These are phyloP conservation scores for Ophiocordyceps robertsii DNA, from an alignment of 2,329 filamentous ascomycete species.

Conservation along the genomic window DNA sequence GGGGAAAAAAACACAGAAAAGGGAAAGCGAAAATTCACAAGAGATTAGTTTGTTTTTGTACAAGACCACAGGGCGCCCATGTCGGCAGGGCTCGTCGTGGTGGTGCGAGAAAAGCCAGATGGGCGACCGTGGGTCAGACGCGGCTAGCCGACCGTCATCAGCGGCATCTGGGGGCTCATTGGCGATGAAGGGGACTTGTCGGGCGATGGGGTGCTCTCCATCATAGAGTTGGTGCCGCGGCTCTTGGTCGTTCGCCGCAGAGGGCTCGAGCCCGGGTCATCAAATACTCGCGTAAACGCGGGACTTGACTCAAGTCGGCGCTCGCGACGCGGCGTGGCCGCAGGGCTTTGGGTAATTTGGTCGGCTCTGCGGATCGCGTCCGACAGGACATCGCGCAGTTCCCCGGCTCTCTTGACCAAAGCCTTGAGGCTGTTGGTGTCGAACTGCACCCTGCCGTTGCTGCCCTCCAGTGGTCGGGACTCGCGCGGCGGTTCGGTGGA, in stretches of 20 bases:
- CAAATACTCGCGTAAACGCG: constrained; percentile 55
- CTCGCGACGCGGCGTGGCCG: constrained; percentile 31
- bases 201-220: constrained; percentile 31
- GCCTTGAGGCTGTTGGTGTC: constrained; percentile 57
- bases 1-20: neutral
- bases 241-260: constrained; percentile 36
- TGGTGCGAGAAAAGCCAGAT: neutral
- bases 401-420: constrained; percentile 48
- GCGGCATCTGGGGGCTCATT: constrained; percentile 41
- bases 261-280: constrained; percentile 44
- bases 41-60: constrained; percentile 13
- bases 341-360: constrained; percentile 42
- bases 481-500: constrained; percentile 20
- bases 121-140: neutral
- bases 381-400: constrained; percentile 44
- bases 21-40: constrained; percentile 12
- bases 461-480: constrained; percentile 16
- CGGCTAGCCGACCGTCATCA: constrained; percentile 47
- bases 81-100: no score
- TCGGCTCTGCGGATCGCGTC: constrained; percentile 47
- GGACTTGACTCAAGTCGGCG: constrained; percentile 42
- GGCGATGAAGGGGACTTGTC: constrained; percentile 38
- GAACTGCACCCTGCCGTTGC: constrained; percentile 45
- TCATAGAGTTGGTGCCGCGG: constrained; percentile 38
- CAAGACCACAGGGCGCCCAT: constrained; percentile 6